Evolutionary conservation across 1,139 yeast species (phyloP).

Genomic region (Taphrina deformans): DNA sequence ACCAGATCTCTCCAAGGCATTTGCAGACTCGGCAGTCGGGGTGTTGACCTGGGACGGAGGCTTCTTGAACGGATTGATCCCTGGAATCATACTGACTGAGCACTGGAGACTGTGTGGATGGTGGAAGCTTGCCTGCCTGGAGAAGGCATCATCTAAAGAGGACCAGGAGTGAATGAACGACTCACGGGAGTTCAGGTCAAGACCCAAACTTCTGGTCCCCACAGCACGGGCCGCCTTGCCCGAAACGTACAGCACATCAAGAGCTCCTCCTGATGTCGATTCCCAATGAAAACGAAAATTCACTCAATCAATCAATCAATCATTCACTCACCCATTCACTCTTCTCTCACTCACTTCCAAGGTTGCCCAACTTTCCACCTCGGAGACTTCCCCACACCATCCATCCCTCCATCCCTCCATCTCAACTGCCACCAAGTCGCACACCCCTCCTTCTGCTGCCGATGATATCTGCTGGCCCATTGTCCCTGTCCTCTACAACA

Average conservation of each 20-base stretch:
- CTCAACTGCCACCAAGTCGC: neutral
- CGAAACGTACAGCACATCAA: too few species aligned
- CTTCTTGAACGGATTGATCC: conserved; percentile 6
- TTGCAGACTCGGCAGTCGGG: neutral
- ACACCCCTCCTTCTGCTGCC: neutral
- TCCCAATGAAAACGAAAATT: too few species aligned
- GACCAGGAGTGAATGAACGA: too few species aligned
- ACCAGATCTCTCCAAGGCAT: neutral
- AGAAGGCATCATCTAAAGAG: too few species aligned
- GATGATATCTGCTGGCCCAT: neutral
- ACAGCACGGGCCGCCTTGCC: neutral
- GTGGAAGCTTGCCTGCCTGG: too few species aligned
- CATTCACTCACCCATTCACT: too few species aligned
- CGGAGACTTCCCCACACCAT: neutral
- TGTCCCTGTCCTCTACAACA: too few species aligned
- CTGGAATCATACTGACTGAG: neutral
- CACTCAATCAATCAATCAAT: too few species aligned
- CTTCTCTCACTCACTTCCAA: too few species aligned
- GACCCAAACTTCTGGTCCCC: neutral
- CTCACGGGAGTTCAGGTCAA: too few species aligned
- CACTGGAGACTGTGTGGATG: neutral
- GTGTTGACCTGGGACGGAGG: neutral
- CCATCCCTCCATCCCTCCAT: neutral
- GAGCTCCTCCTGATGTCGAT: too few species aligned
- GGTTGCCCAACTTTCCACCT: too few species aligned